Base-by-base conservation (phyloP, 495 filamentous ascomycete species). In the Aspergillus sparsus region DNA sequence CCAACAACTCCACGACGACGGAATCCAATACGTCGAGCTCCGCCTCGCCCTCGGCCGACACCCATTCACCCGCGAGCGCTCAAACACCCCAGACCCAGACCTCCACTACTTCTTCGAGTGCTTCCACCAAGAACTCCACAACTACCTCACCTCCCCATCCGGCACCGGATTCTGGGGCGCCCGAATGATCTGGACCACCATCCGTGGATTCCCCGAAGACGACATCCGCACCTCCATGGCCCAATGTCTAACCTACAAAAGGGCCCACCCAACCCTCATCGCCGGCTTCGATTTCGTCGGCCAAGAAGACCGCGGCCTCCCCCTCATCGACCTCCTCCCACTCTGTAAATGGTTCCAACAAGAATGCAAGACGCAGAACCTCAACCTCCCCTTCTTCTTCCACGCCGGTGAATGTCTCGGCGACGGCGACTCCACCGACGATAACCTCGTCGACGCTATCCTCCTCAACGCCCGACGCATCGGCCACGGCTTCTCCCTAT, bases 381-480 rank as follows among this genome's bases (percentile, higher is more conserved):
- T 62, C 12, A 27, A 47, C 5, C 53, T 62, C 21, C 60, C 60
- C n/a, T 62, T 62, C 54, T 62, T 62, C 60, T 49, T 62, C 39
- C 60, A 62, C 45, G 60, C 60, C n/a, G 60, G 60, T 15, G 60
- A 62, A 27, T 62, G 60, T 18, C 54, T 57, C 41, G 60, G 60
- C 13, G 60, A 62, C 41, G 60, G 60, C 8, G 49, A 62, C 32
- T 37, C 32, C 16, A 62, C 60, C 9, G 60, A 62, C n/a, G 27
- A 32, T 8, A 62, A 62, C 15, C 27, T 62, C 9, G 60, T 62
- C 2, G 60, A 62, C 18, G 60, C 60, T 6, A 62, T 62, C 18
- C 31, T 62, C 11, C 47, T 62, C 7, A 46, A 53, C n/a, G 57
- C 60, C 2, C 54, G 60, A n/a, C 55, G 60, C 21, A 62, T 62